Base-by-base conservation (phyloP, 192 early-diverging fungal species). In the Allomyces arbusculus region DNA sequence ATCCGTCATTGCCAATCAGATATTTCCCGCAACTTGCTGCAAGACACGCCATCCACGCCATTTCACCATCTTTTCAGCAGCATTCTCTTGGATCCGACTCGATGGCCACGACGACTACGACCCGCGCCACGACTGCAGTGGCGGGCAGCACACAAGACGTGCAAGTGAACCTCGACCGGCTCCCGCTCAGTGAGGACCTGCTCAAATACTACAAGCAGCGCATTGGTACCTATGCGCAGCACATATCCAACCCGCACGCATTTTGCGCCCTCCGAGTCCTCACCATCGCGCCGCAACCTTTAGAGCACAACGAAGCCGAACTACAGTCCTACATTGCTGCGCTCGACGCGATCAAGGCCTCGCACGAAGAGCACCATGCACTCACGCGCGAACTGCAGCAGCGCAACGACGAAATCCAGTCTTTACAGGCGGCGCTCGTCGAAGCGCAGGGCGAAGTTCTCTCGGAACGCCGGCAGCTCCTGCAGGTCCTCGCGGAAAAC, bases 401-500 rank as follows among this genome's bases (percentile, higher is more conserved):
- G 65, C 66, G 77, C 19, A 67, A 76, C n/a, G 66, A 64, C 10
- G 81, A 82, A 55, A 69, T 80, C 61, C 69, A 66, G 9, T 65
- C 76, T 24, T 61, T 82, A 24, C 81, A 82, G 67, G 64, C 68
- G 55, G 70, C 68, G 43, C 76, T 82, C 4, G 68, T 68, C 22
- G 81, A 80, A 63, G 75, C 74, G 7, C 73, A 80, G 66, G 24
- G 66, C 11, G 69, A 71, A 23, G 25, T 79, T 44, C 79, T 82
- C 72, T 79, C 80, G 33, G 81, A 82, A 65, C 68, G 78, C 23
- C 72, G 72, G 65, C 69, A 72, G 24, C 55, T 72, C 25, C 73
- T 82, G 24, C 61, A 55, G 50, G 64, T 80, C 23, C 26, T 78
- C 40, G 81, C 81, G 23, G 81, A 82, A 66, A 78, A 80, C 55